Conservation (phyloP, 169 alveolate genomes). For the Gregarina niphandrodes region DNA sequence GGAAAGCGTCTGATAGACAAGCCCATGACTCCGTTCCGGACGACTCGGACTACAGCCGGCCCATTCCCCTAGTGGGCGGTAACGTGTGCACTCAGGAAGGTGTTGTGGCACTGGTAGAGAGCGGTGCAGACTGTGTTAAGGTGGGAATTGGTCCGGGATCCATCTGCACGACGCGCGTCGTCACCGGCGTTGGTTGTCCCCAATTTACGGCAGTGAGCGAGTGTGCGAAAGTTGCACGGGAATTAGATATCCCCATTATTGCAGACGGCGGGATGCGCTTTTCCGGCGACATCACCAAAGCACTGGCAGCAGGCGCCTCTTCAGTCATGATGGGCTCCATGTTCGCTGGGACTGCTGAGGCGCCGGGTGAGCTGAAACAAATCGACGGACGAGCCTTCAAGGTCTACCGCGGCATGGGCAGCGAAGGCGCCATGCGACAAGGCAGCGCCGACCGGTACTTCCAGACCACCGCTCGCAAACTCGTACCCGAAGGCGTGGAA, state of each 20-base stretch:
- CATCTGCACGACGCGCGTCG: constrained; percentile 69
- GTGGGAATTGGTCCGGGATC: constrained; percentile 86
- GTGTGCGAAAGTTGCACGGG: constrained; percentile 8
- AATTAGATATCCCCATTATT: constrained; percentile 44
- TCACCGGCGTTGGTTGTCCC: constrained; percentile 30
- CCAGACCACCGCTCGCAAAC: too few species aligned
- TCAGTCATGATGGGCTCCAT: constrained; percentile 66
- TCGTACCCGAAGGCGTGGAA: too few species aligned
- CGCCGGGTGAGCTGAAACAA: constrained; percentile 55
- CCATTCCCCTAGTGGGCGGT: background rate
- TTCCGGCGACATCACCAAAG: constrained; percentile 74
- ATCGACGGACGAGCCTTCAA: constrained; percentile 14
- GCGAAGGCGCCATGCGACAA: constrained; percentile 22
- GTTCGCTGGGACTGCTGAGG: constrained; percentile 72
- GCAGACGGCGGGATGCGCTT: constrained; percentile 79
- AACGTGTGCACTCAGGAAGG: background rate
- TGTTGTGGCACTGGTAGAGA: constrained; percentile 18
- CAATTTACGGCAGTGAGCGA: constrained; percentile 20
- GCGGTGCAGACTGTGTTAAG: constrained; percentile 58
- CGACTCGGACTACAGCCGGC: background rate
- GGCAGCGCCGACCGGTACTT: constrained; percentile 33
- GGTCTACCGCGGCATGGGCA: constrained; percentile 41
- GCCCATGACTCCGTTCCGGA: background rate
- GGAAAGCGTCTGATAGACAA: constrained; percentile 13
- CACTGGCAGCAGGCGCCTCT: constrained; percentile 66